Evolutionary conservation across 1,284 basidiomycete species (phyloP), one percentile per base, ranked within the genome.

Genomic region (Amylostereum areolatum): DNA sequence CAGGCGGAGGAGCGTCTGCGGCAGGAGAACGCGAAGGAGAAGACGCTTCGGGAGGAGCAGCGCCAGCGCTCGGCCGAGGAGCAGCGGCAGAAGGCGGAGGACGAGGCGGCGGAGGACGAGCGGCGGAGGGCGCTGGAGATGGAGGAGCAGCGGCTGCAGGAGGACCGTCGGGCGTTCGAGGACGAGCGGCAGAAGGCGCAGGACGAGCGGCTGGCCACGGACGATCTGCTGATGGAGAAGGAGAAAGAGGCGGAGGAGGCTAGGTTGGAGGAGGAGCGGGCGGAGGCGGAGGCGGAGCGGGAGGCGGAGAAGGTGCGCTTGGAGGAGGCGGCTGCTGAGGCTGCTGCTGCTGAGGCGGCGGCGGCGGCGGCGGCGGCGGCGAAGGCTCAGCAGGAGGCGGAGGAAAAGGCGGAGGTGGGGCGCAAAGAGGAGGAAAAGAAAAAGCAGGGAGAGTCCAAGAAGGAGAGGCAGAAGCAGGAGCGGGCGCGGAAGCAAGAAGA

Each of bases 191-290:
- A n/a, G 36, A 25, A 48, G 33, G 33, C 37, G 3, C 41, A 40
- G n/a, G 46, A 47, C 18, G 51, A 52, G 12, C 33, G 36, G 11
- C 37, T 28, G 25, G 9, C 43, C 9, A 8, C 31, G 18, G 52
- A 57, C 8, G 46, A 37, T 5, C 52, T 57, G 24, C 33, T 56
- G 31, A 37, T 57, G 36, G 48, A 55, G 34, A 55, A 54, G 7
- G 52, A 56, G 42, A 32, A 30, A 7, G 41, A 37, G 8, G 12
- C 37, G 10, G 41, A 12, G 9, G 41, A 43, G 9, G n/a, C n/a
- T n/a, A n/a, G n/a, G n/a, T 7, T 43, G n/a, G 25, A 29, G 25
- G 25, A 6, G 30, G n/a, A 36, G 33, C 30, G 30, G n/a, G 25
- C 18, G 32, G 32, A 49, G 33, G 32, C 39, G 5, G 48, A 44